Percentiles rank a stretch among this genome's conserved stretches.
phyloP scores from a whole-genome alignment of 2,329 filamentous ascomycete genomes.

The Ciborinia camelliae region DNA sequence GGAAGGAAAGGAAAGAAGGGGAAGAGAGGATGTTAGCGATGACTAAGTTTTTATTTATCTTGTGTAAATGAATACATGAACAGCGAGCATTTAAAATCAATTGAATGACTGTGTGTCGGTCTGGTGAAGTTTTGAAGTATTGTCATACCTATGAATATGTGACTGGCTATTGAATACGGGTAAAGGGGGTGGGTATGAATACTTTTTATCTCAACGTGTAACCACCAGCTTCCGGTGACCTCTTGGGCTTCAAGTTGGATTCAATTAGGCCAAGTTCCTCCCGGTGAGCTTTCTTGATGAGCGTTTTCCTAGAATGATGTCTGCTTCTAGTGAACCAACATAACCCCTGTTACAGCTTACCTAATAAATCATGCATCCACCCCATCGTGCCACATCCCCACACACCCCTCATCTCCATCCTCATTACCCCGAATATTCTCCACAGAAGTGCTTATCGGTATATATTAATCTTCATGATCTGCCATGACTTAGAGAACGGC shows the following conservation, averaged over 20 bases:
- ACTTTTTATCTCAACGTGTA: no score
- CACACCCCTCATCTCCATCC: neutral
- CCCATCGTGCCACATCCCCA: neutral
- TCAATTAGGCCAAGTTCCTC: no score
- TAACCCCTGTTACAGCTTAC: neutral
- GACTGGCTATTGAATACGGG: no score
- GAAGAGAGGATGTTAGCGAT: neutral
- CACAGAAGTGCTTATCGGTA: neutral
- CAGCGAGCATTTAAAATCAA: neutral
- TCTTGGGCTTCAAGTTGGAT: no score
- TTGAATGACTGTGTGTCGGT: neutral
- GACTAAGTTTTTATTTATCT: constrained; percentile 10
- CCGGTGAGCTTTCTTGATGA: no score
- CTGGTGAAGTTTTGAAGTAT: neutral
- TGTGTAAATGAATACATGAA: constrained; percentile 11
- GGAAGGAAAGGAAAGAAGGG: constrained; percentile 20
- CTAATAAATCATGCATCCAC: neutral
- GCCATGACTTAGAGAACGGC: neutral
- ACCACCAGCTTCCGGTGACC: no score
- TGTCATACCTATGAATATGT: no score
- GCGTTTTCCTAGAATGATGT: no score
- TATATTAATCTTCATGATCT: no score
- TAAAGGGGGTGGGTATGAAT: no score
- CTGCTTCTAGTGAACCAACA: no score
- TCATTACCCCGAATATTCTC: neutral